These are phyloP conservation scores for Scedosporium dehoogii DNA, from an alignment of 2,329 filamentous ascomycete species.

Conservation along the genomic window DNA sequence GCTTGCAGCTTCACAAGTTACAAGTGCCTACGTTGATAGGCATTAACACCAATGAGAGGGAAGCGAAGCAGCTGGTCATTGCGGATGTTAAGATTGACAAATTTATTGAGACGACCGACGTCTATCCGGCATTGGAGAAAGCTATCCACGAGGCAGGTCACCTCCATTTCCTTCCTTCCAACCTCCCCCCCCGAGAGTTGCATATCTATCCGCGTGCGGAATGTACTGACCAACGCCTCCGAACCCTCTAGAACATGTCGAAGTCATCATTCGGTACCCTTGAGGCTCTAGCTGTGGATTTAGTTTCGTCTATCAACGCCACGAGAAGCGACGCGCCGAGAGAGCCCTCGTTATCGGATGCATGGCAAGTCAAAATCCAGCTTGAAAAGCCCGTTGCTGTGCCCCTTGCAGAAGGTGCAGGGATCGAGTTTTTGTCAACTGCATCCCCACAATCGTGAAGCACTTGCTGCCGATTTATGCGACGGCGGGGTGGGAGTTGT, in stretches of 20 bases:
- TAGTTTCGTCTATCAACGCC: slow-evolving; percentile 15
- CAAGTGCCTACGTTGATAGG: slow-evolving; percentile 60
- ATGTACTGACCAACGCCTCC: background rate
- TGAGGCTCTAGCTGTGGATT: slow-evolving; percentile 46
- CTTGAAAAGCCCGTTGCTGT: slow-evolving; percentile 68
- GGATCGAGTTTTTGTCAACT: slow-evolving; percentile 38
- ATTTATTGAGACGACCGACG: slow-evolving; percentile 34
- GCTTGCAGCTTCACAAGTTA: slow-evolving; percentile 44
- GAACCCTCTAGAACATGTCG: slow-evolving; percentile 35
- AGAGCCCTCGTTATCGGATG: slow-evolving; percentile 9
- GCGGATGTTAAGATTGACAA: slow-evolving; percentile 53
- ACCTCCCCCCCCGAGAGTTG: no score
- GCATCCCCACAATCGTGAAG: background rate
- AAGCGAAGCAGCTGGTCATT: slow-evolving; percentile 55
- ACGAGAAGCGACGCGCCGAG: background rate
- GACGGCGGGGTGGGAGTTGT: background rate
- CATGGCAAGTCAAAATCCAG: slow-evolving; percentile 46
- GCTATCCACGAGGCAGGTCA: slow-evolving; percentile 39
- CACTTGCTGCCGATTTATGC: background rate
- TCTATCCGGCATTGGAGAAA: slow-evolving; percentile 46
- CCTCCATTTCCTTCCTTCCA: background rate
- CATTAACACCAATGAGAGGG: slow-evolving; percentile 61
- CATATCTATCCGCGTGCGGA: no score
- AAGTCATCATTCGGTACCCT: slow-evolving; percentile 52
- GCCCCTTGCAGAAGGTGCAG: slow-evolving; percentile 59